A percentile compares a stretch with the other conserved stretches of the same genome.
Evolutionary conservation across 306 rosid genomes (phyloP).

Genomic region (Trifolium pratense): DNA sequence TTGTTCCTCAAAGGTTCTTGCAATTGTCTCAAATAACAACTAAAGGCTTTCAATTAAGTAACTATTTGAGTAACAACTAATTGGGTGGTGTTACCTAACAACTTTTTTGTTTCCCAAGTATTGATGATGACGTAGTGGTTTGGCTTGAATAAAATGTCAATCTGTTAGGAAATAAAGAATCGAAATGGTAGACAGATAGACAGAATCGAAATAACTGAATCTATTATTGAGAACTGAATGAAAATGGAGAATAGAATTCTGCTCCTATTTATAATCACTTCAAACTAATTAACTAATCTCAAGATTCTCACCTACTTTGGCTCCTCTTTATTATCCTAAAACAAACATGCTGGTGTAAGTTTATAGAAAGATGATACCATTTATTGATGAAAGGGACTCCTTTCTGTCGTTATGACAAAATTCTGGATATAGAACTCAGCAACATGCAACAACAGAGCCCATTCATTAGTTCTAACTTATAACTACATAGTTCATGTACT

Average conservation of each 20-base stretch:
- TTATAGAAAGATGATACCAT: constrained; percentile 4
- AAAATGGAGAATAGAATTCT: constrained; percentile 1
- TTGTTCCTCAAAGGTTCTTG: neutral
- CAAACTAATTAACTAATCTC: neutral
- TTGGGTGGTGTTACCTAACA: neutral
- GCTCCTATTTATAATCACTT: neutral
- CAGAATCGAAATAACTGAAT: neutral
- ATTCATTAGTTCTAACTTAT: neutral
- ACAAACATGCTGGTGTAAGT: neutral
- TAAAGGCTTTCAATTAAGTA: neutral
- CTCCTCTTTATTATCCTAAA: neutral
- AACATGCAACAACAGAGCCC: constrained; percentile 9
- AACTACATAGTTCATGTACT: neutral
- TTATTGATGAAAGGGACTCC: constrained; percentile 26
- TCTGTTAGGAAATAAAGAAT: neutral
- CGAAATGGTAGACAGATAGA: neutral
- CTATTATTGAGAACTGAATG: neutral
- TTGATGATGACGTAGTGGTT: neutral
- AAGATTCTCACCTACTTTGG: neutral
- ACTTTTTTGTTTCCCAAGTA: neutral
- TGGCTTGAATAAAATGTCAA: constrained; percentile 10
- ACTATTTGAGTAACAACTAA: neutral
- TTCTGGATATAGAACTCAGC: constrained; percentile 17
- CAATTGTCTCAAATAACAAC: neutral
- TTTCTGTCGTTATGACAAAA: constrained; percentile 7